Evolutionary conservation across 2,329 filamentous ascomycete species (phyloP).

Genomic region (Leptographium flavum): DNA sequence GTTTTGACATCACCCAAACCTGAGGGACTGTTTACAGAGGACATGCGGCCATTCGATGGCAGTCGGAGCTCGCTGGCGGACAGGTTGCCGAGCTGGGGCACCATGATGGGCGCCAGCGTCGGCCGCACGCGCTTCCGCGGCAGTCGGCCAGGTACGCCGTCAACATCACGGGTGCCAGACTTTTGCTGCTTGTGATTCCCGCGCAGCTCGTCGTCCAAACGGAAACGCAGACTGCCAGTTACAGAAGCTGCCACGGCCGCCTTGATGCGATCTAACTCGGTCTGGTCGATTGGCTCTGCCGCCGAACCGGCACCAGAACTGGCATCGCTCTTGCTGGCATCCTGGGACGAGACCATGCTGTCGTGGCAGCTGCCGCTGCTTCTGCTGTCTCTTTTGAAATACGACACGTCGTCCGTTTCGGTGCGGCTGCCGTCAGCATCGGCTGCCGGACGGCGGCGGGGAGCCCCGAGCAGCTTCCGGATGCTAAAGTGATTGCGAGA

Average conservation of each 20-base stretch:
- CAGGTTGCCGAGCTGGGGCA: constrained; percentile 8
- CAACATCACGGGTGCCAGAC: no score
- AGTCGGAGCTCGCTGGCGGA: background rate
- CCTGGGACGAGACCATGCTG: background rate
- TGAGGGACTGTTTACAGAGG: no score
- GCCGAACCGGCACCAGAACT: background rate
- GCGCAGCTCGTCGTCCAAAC: background rate
- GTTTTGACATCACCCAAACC: no score
- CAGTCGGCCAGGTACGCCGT: background rate
- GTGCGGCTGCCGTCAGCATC: background rate
- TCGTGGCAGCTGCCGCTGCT: constrained; percentile 4
- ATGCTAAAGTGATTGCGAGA: constrained; percentile 28
- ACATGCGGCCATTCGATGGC: background rate
- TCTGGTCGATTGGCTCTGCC: constrained; percentile 10
- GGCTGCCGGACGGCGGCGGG: constrained; percentile 8
- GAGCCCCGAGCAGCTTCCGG: constrained; percentile 25
- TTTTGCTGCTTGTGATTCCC: background rate
- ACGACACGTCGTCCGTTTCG: background rate
- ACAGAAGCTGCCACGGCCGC: constrained; percentile 23
- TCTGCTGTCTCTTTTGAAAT: constrained; percentile 16
- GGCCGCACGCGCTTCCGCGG: constrained; percentile 2
- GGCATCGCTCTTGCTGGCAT: background rate
- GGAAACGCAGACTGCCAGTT: background rate
- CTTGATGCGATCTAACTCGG: constrained; percentile 37
- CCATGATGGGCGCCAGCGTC: constrained; percentile 21